Evolutionary conservation across 208 protist genomes (phyloP), one percentile per base, ranked within the genome.

Genomic region (Sergeia podlipaevii): DNA sequence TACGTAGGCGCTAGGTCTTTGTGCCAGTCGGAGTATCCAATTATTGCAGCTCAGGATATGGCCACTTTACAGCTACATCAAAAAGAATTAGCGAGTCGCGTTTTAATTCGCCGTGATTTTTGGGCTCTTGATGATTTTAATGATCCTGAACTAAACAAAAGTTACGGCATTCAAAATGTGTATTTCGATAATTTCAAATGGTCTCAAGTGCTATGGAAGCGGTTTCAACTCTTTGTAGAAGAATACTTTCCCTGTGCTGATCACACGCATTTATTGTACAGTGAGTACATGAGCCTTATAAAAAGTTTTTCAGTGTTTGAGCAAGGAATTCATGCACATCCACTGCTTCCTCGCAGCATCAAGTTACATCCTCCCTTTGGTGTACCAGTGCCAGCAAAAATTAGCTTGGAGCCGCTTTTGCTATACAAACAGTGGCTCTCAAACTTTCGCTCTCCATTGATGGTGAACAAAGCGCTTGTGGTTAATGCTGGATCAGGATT

Each of bases 161-260:
- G 85, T 29, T 92, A 85, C 54, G 89, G 89, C 15, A 69, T 93
- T 15, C 89, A 95, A 56, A 95, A 95, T 47, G 47, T 86, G 1
- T 93, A 86, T 36, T 95, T 95, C 77, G 89, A 95, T 54, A 95
- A 95, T 41, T 93, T 87, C 47, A 91, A 91, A 32, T 95, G 89
- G 89, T 92, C 89, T 2, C 82, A 91, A 56, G 73, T 91, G 23
- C 52, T 95, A 41, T 95, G 85, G 83, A 84, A 80, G 48, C 55
- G 83, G 8, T 95, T 95, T 61, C 82, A 91, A 44, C 32, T 73
- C 13, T 95, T 80, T 73, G 89, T 81, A 2, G 82, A 93, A 48
- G 77, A 91, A 47, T 93, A 91, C 46, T 95, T 77, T 47, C 89
- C 89, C 0, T 39, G 91, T 0, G 34, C 68, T 5, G 82, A 95